Percentiles rank a stretch among this genome's conserved stretches.
phyloP scores from a whole-genome alignment of 331 rosid species.

The Quercus tomentella region DNA sequence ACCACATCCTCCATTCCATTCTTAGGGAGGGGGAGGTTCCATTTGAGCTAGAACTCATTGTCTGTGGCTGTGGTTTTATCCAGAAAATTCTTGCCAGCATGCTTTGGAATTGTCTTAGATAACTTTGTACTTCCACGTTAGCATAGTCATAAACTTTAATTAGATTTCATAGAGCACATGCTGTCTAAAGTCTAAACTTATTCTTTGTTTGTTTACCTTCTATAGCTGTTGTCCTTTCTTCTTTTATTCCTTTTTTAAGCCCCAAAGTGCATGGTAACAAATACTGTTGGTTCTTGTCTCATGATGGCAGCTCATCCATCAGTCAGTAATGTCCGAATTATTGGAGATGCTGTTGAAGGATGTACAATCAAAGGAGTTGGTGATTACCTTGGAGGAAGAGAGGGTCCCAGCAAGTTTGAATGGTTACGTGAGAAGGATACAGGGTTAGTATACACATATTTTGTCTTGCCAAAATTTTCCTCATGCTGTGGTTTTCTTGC shows the following conservation, averaged over 20 bases:
- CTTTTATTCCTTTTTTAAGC: neutral
- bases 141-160: neutral
- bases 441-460: slow-evolving; percentile 56
- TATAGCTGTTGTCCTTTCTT: neutral
- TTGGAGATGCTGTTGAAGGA: slow-evolving; percentile 91
- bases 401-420: slow-evolving; percentile 99
- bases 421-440: slow-evolving; percentile 74
- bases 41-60: neutral
- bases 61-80: neutral
- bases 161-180: neutral
- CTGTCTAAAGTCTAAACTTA: neutral
- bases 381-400: slow-evolving; percentile 96
- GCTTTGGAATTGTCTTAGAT: neutral
- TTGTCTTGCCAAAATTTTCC: slow-evolving; percentile 8
- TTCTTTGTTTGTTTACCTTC: neutral
- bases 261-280: neutral
- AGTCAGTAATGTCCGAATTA: slow-evolving; percentile 64
- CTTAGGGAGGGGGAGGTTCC: neutral
- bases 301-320: slow-evolving; percentile 83
- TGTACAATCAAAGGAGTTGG: slow-evolving; percentile 76
- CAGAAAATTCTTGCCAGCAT: neutral
- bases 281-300: slow-evolving; percentile 18
- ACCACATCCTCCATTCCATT: neutral
- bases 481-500: slow-evolving; percentile 6
- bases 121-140: neutral